These are phyloP conservation scores for Kockiozyma suomiensis DNA, from an alignment of 805 yeast species.

Conservation along the genomic window DNA sequence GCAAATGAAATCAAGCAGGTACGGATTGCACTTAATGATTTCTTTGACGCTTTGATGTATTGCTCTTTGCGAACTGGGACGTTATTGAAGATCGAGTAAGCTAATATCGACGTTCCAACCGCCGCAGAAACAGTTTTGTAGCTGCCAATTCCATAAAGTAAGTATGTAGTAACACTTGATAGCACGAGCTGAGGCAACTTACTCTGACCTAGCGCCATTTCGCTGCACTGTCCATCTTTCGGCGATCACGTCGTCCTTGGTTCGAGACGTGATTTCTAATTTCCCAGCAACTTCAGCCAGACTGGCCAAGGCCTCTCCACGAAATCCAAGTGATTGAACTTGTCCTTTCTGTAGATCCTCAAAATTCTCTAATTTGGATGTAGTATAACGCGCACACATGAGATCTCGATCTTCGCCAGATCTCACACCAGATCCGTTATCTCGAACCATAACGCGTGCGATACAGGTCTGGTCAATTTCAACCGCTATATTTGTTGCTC, in stretches of 20 bases:
- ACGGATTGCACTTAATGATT: conserved; percentile 64
- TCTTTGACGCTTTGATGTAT: conserved; percentile 55
- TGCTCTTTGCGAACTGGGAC: conserved; percentile 69
- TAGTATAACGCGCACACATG: conserved; percentile 79
- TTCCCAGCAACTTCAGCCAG: conserved; percentile 75
- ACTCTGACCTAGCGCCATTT: conserved; percentile 46
- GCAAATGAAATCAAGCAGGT: conserved; percentile 55
- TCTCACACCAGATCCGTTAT: conserved; percentile 71
- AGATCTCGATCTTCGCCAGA: conserved; percentile 62
- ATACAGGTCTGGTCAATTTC: conserved; percentile 30
- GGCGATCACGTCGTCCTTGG: conserved; percentile 58
- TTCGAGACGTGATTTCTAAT: conserved; percentile 67
- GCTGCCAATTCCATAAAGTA: conserved; percentile 12
- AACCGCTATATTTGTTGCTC: conserved; percentile 28
- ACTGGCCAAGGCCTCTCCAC: conserved; percentile 87
- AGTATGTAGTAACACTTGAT: conserved; percentile 43
- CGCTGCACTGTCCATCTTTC: conserved; percentile 61
- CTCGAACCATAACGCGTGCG: conserved; percentile 52
- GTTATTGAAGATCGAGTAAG: conserved; percentile 76
- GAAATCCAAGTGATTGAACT: conserved; percentile 74
- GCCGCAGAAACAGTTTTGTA: conserved; percentile 70
- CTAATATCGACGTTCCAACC: conserved; percentile 70
- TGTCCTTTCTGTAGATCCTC: conserved; percentile 58
- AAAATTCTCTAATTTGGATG: conserved; percentile 67
- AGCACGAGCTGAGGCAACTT: conserved; percentile 47